phyloP scores from a whole-genome alignment of 1,284 basidiomycete genomes.

The Ustilago curta region DNA sequence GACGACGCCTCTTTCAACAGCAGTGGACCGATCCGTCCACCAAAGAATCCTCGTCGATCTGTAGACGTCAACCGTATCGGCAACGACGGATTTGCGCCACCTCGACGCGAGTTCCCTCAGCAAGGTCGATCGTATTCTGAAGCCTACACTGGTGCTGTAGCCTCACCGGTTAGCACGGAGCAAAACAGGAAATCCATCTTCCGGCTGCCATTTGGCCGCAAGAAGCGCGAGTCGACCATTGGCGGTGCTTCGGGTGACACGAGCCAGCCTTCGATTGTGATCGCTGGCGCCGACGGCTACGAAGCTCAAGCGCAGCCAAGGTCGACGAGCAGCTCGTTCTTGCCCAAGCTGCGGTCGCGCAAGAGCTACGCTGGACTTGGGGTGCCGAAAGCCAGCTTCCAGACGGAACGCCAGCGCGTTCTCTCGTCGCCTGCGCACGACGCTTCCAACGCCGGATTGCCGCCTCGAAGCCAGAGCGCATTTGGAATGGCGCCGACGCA shows the following conservation, averaged over 20 bases:
- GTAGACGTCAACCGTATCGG: conserved; percentile 15
- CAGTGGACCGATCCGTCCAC: conserved; percentile 27
- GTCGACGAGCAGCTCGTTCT: conserved; percentile 13
- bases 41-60: conserved; percentile 42
- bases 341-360: conserved; percentile 30
- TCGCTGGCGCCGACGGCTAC: conserved; percentile 6
- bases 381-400: conserved; percentile 32
- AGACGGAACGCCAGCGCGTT: conserved; percentile 42
- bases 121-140: conserved; percentile 10
- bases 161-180: conserved; percentile 12
- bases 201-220: conserved; percentile 40
- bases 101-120: conserved; percentile 31
- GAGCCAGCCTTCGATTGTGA: conserved; percentile 22
- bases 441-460: not conserved
- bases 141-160: conserved; percentile 9
- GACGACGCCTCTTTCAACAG: conserved; percentile 28
- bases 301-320: not conserved
- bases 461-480: conserved; percentile 54
- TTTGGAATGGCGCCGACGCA: conserved; percentile 49
- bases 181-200: conserved; percentile 30
- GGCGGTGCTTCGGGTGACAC: conserved; percentile 2
- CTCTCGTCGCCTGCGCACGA: conserved; percentile 38
- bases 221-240: conserved; percentile 49
- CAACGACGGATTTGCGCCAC: not conserved
- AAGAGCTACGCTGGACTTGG: conserved; percentile 42